Percentiles rank a stretch among this genome's conserved stretches.
These are phyloP conservation scores for Tuber calosporum DNA, from an alignment of 495 filamentous ascomycete genomes.

Conservation along the genomic window DNA sequence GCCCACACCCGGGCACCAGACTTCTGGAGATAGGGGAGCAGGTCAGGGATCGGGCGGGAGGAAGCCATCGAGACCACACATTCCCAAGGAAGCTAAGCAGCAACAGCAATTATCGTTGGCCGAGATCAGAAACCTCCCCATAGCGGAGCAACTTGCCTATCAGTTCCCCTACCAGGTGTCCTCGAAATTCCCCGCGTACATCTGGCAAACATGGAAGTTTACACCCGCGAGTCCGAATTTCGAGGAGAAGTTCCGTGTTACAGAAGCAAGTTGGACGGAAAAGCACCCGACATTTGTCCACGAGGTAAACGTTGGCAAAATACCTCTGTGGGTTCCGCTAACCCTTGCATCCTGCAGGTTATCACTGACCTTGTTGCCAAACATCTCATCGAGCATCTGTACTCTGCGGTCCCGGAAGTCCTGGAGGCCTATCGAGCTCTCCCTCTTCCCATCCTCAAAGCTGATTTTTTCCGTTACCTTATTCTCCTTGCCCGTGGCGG, in stretches of 20 bases:
- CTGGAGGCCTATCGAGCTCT: conserved; percentile 84
- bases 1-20: conserved; percentile 18
- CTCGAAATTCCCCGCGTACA: conserved; percentile 86
- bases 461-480: conserved; percentile 96
- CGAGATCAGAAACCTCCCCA: conserved; percentile 42
- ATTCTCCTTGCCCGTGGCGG: conserved; percentile 89
- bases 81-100: conserved; percentile 20
- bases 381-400: conserved; percentile 75
- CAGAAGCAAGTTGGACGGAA: conserved; percentile 87
- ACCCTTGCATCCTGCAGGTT: conserved; percentile 46
- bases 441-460: conserved; percentile 82
- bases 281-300: conserved; percentile 87
- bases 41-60: not conserved
- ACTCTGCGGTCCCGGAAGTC: conserved; percentile 79
- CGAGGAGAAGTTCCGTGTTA: conserved; percentile 59
- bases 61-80: conserved; percentile 7
- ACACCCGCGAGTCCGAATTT: conserved; percentile 77
- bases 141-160: conserved; percentile 80
- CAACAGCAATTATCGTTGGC: conserved; percentile 34
- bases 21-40: not conserved
- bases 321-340: conserved; percentile 1
- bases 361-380: conserved; percentile 82
- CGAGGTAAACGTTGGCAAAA: conserved; percentile 47
- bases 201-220: conserved; percentile 99
- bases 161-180: conserved; percentile 89